These are phyloP conservation scores for Gloeostereum incarnatum DNA, from an alignment of 768 basidiomycete species.

Conservation along the genomic window DNA sequence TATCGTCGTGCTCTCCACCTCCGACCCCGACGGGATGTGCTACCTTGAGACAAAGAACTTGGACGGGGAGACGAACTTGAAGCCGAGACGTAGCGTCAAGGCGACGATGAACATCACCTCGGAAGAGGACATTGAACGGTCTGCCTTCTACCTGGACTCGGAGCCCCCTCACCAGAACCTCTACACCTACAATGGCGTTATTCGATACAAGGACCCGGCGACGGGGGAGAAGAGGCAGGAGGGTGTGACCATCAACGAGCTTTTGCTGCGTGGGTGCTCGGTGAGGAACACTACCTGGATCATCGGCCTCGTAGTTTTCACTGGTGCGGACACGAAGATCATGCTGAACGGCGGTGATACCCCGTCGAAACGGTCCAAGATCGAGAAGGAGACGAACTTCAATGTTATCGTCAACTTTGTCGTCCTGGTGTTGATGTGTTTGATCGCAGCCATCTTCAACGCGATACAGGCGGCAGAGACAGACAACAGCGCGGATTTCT, in stretches of 20 bases:
- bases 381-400: conserved; percentile 97
- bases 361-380: conserved; percentile 94
- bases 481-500: conserved; percentile 62
- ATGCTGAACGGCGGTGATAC: conserved; percentile 90
- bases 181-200: conserved; percentile 81
- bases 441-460: conserved; percentile 64
- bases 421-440: conserved; percentile 69
- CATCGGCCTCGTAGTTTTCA: conserved; percentile 90
- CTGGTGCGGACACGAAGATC: conserved; percentile 88
- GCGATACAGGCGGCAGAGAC: conserved; percentile 56
- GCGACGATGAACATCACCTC: conserved; percentile 68
- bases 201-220: conserved; percentile 57
- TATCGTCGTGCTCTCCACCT: conserved; percentile 86
- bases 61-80: conserved; percentile 96
- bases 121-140: conserved; percentile 87
- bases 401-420: conserved; percentile 94
- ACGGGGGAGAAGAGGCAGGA: conserved; percentile 50
- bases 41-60: conserved; percentile 98
- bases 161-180: conserved; percentile 93
- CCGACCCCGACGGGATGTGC: conserved; percentile 85
- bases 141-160: conserved; percentile 82
- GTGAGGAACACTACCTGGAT: conserved; percentile 89
- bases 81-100: conserved; percentile 68
- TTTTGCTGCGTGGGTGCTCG: conserved; percentile 85
- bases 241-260: conserved; percentile 82